Evolutionary conservation across 2,329 filamentous ascomycete species (phyloP).

Genomic region (Aspergillus melleus): DNA sequence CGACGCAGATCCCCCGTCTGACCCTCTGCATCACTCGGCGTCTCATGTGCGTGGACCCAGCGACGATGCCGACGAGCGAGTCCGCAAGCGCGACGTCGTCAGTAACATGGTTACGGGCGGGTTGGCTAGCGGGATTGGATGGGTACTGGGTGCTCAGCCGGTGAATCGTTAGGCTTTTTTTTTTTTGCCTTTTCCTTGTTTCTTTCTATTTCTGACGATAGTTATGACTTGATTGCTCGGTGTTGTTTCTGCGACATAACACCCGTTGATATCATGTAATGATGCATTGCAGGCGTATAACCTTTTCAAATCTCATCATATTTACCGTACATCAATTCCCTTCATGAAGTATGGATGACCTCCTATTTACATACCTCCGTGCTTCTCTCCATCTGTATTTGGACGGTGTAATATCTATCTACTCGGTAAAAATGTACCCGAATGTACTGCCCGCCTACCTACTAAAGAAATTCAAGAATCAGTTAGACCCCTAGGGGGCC

Average conservation of each 20-base stretch:
- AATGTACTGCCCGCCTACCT: no score
- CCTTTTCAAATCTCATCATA: neutral
- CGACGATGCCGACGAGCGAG: constrained; percentile 27
- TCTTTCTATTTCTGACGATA: neutral
- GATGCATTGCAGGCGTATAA: neutral
- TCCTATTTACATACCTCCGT: no score
- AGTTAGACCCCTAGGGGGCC: no score
- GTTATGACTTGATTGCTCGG: neutral
- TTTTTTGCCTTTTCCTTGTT: neutral
- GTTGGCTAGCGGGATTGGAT: constrained; percentile 62
- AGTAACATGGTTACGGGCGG: constrained; percentile 65
- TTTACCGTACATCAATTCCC: neutral
- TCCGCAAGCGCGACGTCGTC: constrained; percentile 56
- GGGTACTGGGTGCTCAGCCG: constrained; percentile 60
- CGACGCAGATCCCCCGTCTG: neutral
- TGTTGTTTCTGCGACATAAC: neutral
- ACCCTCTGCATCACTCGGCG: neutral
- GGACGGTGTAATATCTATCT: no score
- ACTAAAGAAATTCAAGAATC: no score
- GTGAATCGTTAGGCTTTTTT: constrained; percentile 33
- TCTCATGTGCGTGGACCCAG: constrained; percentile 12
- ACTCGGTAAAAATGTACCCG: no score
- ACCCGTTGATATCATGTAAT: constrained; percentile 4
- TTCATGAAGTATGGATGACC: neutral
- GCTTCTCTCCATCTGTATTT: no score